Evolutionary conservation across 2,329 filamentous ascomycete genomes (phyloP), one percentile per base, ranked within the genome.

Genomic region (Penicillium paneum): DNA sequence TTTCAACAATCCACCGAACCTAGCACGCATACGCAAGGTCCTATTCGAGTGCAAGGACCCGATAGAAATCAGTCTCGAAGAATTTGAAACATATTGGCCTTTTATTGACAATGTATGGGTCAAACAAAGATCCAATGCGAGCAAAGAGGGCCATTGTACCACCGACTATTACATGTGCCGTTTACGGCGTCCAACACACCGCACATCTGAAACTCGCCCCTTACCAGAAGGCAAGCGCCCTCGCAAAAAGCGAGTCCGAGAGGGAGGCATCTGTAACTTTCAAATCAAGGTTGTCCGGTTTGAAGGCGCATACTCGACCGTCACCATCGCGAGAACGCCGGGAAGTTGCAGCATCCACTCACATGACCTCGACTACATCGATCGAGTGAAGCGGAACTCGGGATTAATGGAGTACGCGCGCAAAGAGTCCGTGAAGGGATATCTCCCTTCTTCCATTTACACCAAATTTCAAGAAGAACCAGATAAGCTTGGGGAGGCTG

Each of bases 91-190:
- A 15, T 78, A 77, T 58, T 78, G 76, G 71, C 76, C 76, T 7
- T 79, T 76, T 48, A 74, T 79, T 46, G 77, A 79, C 59, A 79
- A 79, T 58, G 73, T 78, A n/a, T 79, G 76, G 76, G 75, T 78
- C 11, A 77, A 77, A 49, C 74, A 78, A 57, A 71, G 76, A 55
- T 71, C 69, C 15, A 72, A 74, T 54, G 64, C 72, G 8, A 75
- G 71, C 59, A 74, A 73, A 58, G 73, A 72, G 56, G 74, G 74
- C 3, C 71, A 71, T 41, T 72, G 69, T 49, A 74, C 68, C 4
- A 76, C 76, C 3, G 77, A 79, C 43, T 78, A 78, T 58, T 79
- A 78, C 54, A 76, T 75, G 67, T 79, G 77, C 59, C 71, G 77
- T 43, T 59, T 79, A 49, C 73, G 76, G 52, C 69, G 73, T 38